Conservation (phyloP, 1,139 yeast species). For the Candida tetrigidarum region DNA sequence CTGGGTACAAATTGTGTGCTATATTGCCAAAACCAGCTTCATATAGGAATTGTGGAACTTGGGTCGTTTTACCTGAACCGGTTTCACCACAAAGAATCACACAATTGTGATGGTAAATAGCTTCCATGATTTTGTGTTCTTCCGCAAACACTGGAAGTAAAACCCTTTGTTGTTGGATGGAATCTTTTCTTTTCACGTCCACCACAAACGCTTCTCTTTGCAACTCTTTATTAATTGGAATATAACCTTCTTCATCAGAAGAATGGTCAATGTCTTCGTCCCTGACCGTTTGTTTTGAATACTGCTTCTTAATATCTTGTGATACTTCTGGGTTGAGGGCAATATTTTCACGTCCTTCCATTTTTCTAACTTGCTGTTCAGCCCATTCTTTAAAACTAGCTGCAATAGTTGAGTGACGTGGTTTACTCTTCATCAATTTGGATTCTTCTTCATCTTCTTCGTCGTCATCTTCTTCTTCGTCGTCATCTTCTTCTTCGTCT, state of each 20-base stretch:
- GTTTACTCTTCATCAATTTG: constrained; percentile 39
- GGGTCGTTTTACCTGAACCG: constrained; percentile 84
- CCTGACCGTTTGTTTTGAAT: constrained; percentile 47
- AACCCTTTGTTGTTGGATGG: constrained; percentile 67
- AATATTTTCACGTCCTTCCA: constrained; percentile 61
- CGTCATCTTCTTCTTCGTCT: constrained; percentile 21
- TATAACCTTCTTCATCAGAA: constrained; percentile 58
- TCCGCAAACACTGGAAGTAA: constrained; percentile 88
- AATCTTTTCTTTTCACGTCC: constrained; percentile 63
- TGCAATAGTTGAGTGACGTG: constrained; percentile 48
- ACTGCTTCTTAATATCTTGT: constrained; percentile 48
- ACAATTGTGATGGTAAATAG: constrained; percentile 89
- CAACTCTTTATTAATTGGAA: constrained; percentile 57
- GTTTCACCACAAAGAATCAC: constrained; percentile 93
- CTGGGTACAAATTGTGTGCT: constrained; percentile 67
- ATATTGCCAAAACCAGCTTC: constrained; percentile 86
- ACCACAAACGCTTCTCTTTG: constrained; percentile 72
- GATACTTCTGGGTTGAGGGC: constrained; percentile 54
- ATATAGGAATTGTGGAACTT: constrained; percentile 75
- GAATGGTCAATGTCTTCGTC: constrained; percentile 67
- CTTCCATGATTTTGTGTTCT: constrained; percentile 96
- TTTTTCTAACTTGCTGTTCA: constrained; percentile 53
- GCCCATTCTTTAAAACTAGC: constrained; percentile 65
- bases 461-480: constrained; percentile 24
- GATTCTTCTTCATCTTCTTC: constrained; percentile 32